Evolutionary conservation across 768 basidiomycete genomes (phyloP).

Genomic region (Pleurotus salmoneostramineus): DNA sequence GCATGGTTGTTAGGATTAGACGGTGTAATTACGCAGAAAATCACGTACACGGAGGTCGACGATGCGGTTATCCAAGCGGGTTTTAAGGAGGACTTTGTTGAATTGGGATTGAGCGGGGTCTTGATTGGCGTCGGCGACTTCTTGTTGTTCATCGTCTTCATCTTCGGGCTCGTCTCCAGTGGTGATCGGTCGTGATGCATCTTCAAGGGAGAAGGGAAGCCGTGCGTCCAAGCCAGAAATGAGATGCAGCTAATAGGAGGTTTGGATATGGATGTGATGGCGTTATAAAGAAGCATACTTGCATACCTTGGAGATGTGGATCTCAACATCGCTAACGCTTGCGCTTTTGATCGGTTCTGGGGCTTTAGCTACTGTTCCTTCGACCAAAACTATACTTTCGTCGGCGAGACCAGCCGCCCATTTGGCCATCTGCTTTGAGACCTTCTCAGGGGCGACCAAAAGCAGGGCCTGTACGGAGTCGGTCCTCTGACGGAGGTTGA

Average conservation of each 20-base stretch:
- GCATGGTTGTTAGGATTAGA: neutral
- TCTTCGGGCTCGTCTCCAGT: conserved; percentile 55
- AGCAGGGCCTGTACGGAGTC: conserved; percentile 87
- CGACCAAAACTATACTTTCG: conserved; percentile 91
- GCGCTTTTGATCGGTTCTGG: conserved; percentile 90
- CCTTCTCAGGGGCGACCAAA: conserved; percentile 60
- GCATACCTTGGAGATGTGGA: conserved; percentile 76
- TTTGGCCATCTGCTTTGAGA: conserved; percentile 98
- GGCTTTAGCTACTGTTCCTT: conserved; percentile 76
- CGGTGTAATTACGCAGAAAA: neutral
- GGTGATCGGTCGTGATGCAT: conserved; percentile 81
- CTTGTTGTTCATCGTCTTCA: conserved; percentile 20
- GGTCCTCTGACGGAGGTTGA: conserved; percentile 85
- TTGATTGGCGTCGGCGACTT: neutral
- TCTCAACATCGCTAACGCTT: conserved; percentile 81
- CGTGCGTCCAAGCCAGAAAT: conserved; percentile 74
- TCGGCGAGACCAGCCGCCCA: conserved; percentile 75
- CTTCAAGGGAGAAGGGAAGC: conserved; percentile 90
- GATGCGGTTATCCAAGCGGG: conserved; percentile 90
- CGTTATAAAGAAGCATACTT: neutral
- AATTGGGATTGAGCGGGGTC: conserved; percentile 35
- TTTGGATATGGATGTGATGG: conserved; percentile 2
- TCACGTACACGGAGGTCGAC: conserved; percentile 83
- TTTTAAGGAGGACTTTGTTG: conserved; percentile 86
- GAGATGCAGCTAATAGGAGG: conserved; percentile 61